Evolutionary conservation across 352 stramenopile species (phyloP).

Genomic region (Phytophthora fragariae): DNA sequence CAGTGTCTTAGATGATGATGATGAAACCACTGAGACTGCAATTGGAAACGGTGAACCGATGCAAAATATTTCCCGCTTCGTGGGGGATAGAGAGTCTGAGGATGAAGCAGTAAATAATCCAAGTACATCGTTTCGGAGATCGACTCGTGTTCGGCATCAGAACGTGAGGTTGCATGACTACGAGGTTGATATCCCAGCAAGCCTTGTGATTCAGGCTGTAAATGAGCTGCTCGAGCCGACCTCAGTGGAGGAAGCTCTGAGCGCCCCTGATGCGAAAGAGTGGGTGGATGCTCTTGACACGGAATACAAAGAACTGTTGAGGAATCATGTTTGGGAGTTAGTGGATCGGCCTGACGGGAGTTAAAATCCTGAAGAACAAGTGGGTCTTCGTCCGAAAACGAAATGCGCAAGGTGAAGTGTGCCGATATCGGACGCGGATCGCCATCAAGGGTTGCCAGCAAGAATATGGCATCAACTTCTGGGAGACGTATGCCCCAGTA

Average conservation of each 20-base stretch:
- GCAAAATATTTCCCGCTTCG: neutral
- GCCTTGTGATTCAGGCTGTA: neutral
- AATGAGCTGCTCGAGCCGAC: neutral
- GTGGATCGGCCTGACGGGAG: neutral
- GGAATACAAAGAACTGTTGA: neutral
- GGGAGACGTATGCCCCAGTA: too few relatives aligned
- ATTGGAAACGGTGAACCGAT: slow-evolving; percentile 10
- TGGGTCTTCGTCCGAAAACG: neutral
- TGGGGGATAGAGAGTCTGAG: neutral
- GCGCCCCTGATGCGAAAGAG: neutral
- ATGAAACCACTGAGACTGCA: neutral
- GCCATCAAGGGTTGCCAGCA: too few relatives aligned
- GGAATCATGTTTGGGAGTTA: neutral
- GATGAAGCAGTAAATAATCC: neutral
- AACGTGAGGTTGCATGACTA: neutral
- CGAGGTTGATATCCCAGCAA: neutral
- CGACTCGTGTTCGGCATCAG: neutral
- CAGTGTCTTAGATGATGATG: neutral
- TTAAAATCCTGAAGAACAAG: neutral
- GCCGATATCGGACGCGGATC: neutral
- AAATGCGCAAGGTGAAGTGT: neutral
- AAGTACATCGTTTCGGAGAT: neutral
- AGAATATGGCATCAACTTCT: too few relatives aligned
- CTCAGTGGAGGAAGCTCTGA: neutral
- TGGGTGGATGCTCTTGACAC: neutral